A percentile compares a stretch with the other conserved stretches of the same genome.
Conservation (phyloP, 1,284 basidiomycete species). For the Tylopilus sp. region DNA sequence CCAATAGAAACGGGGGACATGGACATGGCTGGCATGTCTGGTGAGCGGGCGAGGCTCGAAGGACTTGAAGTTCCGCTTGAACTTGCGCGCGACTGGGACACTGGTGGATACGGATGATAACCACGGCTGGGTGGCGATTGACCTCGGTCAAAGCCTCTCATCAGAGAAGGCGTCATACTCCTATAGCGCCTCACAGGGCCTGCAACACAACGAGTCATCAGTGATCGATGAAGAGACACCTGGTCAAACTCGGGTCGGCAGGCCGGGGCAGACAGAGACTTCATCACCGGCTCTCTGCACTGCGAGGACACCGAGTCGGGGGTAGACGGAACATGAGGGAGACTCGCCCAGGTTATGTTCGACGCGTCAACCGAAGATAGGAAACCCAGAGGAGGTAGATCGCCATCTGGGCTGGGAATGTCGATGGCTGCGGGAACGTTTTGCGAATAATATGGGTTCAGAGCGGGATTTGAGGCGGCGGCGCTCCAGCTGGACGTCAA, state of each 20-base stretch:
- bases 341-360: conserved; percentile 27
- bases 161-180: conserved; percentile 67
- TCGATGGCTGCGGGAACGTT: conserved; percentile 13
- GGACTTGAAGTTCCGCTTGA: conserved; percentile 31
- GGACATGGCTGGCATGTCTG: conserved; percentile 27
- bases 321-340: conserved; percentile 26
- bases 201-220: conserved; percentile 30
- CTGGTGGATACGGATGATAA: conserved; percentile 29
- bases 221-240: conserved; percentile 22
- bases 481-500: conserved; percentile 17
- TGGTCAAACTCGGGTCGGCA: conserved; percentile 62
- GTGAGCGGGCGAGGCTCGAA: conserved; percentile 28
- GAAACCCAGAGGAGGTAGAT: conserved; percentile 23
- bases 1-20: conserved; percentile 22
- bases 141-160: conserved; percentile 36
- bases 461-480: conserved; percentile 6
- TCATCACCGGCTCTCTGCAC: conserved; percentile 37
- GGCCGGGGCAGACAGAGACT: conserved; percentile 61
- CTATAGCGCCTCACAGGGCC: conserved; percentile 66
- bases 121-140: conserved; percentile 28
- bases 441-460: conserved; percentile 28
- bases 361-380: conserved; percentile 25
- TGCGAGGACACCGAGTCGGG: conserved; percentile 37
- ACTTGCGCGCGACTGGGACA: conserved; percentile 29
- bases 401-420: conserved; percentile 19